A percentile compares a stretch with the other conserved stretches of the same genome.
These are phyloP conservation scores for Pestalotiopsis sp. DNA, from an alignment of 2,329 filamentous ascomycete species.

Conservation along the genomic window DNA sequence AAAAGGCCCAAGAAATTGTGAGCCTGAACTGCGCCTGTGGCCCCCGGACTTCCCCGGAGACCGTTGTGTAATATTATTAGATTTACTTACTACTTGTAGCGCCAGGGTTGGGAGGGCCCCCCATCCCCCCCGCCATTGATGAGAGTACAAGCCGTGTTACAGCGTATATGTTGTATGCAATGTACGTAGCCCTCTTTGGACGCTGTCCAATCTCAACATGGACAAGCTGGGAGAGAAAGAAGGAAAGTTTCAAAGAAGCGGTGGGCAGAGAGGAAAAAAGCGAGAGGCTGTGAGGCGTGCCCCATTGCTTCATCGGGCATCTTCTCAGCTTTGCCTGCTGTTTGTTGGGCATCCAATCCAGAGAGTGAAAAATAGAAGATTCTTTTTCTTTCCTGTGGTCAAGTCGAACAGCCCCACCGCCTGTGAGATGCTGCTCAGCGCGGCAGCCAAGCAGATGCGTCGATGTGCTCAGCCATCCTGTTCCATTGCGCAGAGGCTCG, in stretches of 20 bases:
- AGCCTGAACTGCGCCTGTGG: neutral
- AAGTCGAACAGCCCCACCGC: neutral
- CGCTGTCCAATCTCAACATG: neutral
- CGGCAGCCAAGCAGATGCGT: neutral
- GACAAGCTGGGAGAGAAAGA: neutral
- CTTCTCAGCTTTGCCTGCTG: neutral
- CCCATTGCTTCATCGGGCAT: neutral
- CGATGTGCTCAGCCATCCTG: neutral
- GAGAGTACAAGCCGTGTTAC: neutral
- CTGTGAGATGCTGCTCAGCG: neutral
- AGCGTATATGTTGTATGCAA: neutral
- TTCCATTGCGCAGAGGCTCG: neutral
- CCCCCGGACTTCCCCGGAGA: conserved; percentile 9
- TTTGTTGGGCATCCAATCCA: neutral
- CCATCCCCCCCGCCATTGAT: neutral
- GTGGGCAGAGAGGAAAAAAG: neutral
- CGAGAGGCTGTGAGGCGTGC: neutral
- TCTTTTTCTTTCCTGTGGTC: neutral
- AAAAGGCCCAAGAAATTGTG: neutral
- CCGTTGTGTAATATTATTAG: neutral
- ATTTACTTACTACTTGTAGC: neutral
- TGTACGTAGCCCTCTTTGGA: neutral
- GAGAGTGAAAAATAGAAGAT: neutral
- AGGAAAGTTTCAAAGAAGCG: neutral
- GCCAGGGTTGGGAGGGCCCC: neutral